phyloP scores from a whole-genome alignment of 345 rosid species.

The Eutrema heterophyllum region DNA sequence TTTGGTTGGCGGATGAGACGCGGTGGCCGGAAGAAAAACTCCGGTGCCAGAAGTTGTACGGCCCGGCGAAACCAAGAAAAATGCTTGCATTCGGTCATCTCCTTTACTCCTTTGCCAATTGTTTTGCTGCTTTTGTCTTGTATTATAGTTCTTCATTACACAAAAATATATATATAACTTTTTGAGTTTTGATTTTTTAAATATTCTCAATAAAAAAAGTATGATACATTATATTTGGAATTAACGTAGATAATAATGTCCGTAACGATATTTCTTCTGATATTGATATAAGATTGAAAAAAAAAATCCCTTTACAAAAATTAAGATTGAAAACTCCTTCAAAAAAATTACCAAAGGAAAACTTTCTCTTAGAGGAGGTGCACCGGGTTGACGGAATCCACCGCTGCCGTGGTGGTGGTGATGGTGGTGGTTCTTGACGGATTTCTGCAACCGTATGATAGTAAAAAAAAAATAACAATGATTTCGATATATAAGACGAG shows the following conservation, averaged over 20 bases:
- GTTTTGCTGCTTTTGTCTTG: conserved; percentile 20
- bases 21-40: conserved; percentile 71
- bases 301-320: background rate
- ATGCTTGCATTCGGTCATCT: conserved; percentile 74
- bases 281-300: background rate
- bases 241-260: background rate
- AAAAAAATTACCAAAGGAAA: conserved; percentile 6
- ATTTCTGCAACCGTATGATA: background rate
- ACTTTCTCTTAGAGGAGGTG: background rate
- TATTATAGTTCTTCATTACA: conserved; percentile 23
- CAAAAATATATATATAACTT: background rate
- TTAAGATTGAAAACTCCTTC: background rate
- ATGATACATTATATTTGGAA: background rate
- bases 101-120: conserved; percentile 30
- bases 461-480: background rate
- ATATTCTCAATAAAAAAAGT: background rate
- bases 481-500: background rate
- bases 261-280: background rate
- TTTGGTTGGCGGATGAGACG: conserved; percentile 34
- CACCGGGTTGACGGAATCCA: background rate
- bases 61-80: conserved; percentile 59
- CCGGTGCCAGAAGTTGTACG: conserved; percentile 70
- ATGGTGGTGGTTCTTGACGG: conserved; percentile 5
- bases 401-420: background rate
- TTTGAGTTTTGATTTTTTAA: background rate